phyloP scores from a whole-genome alignment of 257 asterid species.

The Plantago ovata region DNA sequence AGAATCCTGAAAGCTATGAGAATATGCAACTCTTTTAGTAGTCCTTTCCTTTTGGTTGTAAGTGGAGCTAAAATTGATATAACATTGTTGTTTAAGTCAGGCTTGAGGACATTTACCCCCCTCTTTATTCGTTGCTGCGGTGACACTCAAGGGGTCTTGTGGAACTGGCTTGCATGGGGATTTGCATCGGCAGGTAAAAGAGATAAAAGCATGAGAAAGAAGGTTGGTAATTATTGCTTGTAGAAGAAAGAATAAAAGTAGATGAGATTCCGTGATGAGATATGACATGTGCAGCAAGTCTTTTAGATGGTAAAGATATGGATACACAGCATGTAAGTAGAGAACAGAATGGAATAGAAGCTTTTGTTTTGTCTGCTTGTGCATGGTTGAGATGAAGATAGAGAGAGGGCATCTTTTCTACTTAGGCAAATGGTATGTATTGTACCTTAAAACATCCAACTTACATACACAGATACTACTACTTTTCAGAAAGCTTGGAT shows the following conservation, averaged over 20 bases:
- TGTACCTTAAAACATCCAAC: constrained; percentile 52
- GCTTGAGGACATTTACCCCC: constrained; percentile 13
- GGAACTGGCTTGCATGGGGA: constrained; percentile 46
- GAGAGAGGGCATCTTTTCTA: constrained; percentile 35
- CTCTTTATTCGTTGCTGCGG: constrained; percentile 37
- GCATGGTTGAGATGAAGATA: constrained; percentile 31
- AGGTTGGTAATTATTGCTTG: constrained; percentile 47
- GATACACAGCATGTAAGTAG: not conserved
- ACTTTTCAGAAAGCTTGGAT: constrained; percentile 58
- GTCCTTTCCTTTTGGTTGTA: constrained; percentile 24
- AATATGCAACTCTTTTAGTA: constrained; percentile 33
- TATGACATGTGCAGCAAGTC: constrained; percentile 39
- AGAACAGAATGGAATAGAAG: constrained; percentile 35
- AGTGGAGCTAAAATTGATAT: constrained; percentile 33
- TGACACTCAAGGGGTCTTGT: constrained; percentile 41
- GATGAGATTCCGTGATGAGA: constrained; percentile 60
- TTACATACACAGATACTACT: constrained; percentile 20
- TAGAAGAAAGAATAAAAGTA: constrained; percentile 49
- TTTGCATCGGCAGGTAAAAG: constrained; percentile 47
- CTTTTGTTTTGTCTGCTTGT: constrained; percentile 62
- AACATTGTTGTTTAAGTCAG: constrained; percentile 22
- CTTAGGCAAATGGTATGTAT: constrained; percentile 53
- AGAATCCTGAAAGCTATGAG: constrained; percentile 30
- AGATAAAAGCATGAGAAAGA: constrained; percentile 47
- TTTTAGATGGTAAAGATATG: constrained; percentile 8